Percentiles rank a stretch among this genome's conserved stretches.
These are phyloP conservation scores for Pelargonium cotyledonis DNA, from an alignment of 441 rosid genomes.

Conservation along the genomic window DNA sequence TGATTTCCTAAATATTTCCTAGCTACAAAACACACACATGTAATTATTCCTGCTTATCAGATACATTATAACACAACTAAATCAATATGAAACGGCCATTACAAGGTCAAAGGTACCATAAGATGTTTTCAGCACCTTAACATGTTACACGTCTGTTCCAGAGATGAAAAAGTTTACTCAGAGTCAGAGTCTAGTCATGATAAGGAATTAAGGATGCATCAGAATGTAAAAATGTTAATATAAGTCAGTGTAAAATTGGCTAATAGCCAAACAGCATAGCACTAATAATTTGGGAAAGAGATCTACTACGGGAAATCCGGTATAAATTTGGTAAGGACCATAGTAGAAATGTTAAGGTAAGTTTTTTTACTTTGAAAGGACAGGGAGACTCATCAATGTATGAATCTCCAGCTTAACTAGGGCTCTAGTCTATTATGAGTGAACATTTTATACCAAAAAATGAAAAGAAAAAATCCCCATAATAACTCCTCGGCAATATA, in stretches of 20 bases:
- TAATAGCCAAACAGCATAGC: background rate
- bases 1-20: background rate
- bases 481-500: background rate
- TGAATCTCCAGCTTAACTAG: too few relatives aligned
- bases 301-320: background rate
- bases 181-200: background rate
- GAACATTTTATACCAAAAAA: too few relatives aligned
- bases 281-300: background rate
- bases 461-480: too few relatives aligned
- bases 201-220: background rate
- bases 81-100: background rate
- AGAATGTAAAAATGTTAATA: background rate
- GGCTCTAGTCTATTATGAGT: too few relatives aligned
- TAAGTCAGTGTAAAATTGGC: background rate
- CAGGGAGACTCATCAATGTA: too few relatives aligned
- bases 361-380: too few relatives aligned
- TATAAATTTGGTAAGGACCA: background rate
- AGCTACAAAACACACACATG: background rate
- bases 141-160: background rate
- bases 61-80: too few relatives aligned
- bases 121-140: background rate
- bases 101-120: background rate
- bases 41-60: too few relatives aligned
- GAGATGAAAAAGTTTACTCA: background rate
- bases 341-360: too few relatives aligned